Evolutionary conservation across 75 land plant species (phyloP).

Genomic region (Sequoiadendron giganteum): DNA sequence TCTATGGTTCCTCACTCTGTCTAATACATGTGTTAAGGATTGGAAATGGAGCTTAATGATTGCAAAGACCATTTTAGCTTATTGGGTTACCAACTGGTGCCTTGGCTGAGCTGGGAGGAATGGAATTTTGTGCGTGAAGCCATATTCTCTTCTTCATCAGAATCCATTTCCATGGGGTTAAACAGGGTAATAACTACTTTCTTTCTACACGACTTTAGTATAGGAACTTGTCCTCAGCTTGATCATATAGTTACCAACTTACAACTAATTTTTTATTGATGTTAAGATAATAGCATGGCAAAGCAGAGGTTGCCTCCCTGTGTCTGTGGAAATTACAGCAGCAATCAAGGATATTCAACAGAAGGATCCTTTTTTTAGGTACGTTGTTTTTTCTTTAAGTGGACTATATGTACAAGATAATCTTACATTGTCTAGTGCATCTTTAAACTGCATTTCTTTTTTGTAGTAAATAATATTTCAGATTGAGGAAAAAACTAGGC

Average conservation of each 20-base stretch:
- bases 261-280: constrained; percentile 11
- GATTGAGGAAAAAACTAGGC: not conserved
- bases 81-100: constrained; percentile 55
- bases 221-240: not conserved
- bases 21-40: not conserved
- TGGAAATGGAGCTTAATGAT: not conserved
- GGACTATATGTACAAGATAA: not conserved
- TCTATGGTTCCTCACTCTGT: not conserved
- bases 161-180: constrained; percentile 50
- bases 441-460: not conserved
- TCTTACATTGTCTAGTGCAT: not conserved
- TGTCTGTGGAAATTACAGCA: constrained; percentile 75
- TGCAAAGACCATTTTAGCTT: constrained; percentile 2
- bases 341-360: constrained; percentile 72
- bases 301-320: constrained; percentile 71
- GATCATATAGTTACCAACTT: not conserved
- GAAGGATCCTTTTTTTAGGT: constrained; percentile 72
- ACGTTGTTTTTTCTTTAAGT: not conserved
- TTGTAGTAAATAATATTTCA: not conserved
- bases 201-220: not conserved
- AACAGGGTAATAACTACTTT: constrained; percentile 34
- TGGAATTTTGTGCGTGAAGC: constrained; percentile 69
- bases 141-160: constrained; percentile 64
- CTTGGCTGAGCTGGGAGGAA: constrained; percentile 89
- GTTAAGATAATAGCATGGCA: constrained; percentile 79